These are phyloP conservation scores for Cystofilobasidium bisporidii DNA, from an alignment of 768 basidiomycete species.

Conservation along the genomic window DNA sequence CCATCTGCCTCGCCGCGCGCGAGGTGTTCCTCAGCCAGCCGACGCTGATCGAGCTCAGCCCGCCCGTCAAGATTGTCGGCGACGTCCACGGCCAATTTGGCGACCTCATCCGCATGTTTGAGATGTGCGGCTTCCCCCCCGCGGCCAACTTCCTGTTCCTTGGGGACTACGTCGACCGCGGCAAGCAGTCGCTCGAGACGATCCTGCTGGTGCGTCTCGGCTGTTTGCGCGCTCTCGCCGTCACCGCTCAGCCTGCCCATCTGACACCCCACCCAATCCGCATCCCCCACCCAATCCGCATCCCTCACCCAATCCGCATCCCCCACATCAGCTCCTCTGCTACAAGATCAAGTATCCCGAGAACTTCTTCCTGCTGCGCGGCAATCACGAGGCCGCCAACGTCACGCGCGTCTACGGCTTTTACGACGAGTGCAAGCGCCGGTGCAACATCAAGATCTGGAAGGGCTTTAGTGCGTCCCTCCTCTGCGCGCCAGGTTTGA, in stretches of 20 bases:
- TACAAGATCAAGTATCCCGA: conserved; percentile 99
- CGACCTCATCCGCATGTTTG: conserved; percentile 94
- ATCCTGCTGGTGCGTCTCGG: conserved; percentile 61
- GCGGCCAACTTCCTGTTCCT: conserved; percentile 95
- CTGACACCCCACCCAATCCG: too few species aligned
- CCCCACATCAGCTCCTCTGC: conserved; percentile 75
- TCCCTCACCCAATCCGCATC: too few species aligned
- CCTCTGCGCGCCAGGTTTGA: too few species aligned
- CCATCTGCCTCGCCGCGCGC: conserved; percentile 87
- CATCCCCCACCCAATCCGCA: too few species aligned
- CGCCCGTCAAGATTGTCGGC: conserved; percentile 98
- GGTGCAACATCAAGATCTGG: conserved; percentile 99
- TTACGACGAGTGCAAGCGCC: conserved; percentile 99
- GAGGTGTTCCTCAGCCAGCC: conserved; percentile 95
- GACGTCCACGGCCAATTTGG: conserved; percentile 99
- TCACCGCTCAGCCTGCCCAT: too few species aligned
- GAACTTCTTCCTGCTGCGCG: conserved; percentile 94
- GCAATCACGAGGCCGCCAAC: conserved; percentile 98
- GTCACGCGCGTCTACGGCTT: conserved; percentile 99
- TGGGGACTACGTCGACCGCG: conserved; percentile 97
- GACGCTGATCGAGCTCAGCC: conserved; percentile 90
- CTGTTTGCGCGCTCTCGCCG: background rate
- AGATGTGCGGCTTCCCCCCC: conserved; percentile 99
- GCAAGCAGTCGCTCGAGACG: conserved; percentile 96
- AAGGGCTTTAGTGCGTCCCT: conserved; percentile 68